These are phyloP conservation scores for Ophiosphaerella narmari DNA, from an alignment of 2,329 filamentous ascomycete species.

Conservation along the genomic window DNA sequence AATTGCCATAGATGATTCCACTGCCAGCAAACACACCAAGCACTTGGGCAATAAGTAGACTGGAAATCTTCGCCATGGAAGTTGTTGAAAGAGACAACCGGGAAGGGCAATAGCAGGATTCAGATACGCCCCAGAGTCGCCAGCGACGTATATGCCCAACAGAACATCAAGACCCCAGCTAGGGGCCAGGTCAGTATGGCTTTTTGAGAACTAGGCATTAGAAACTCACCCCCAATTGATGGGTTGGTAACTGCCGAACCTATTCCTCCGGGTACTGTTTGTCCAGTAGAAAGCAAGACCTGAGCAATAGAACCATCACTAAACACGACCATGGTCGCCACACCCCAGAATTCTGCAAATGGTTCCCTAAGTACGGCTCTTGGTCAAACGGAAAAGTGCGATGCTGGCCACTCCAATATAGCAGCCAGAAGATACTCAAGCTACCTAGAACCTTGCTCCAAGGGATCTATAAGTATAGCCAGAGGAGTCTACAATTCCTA, in stretches of 20 bases:
- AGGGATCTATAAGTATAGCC: too few species aligned
- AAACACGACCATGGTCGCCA: conserved; percentile 50
- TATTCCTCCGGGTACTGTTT: conserved; percentile 48
- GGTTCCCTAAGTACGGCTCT: conserved; percentile 40
- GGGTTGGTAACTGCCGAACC: conserved; percentile 50
- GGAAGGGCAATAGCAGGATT: conserved; percentile 69
- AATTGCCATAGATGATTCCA: conserved; percentile 51
- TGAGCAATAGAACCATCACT: conserved; percentile 53
- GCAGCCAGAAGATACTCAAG: too few species aligned
- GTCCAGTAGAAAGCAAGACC: conserved; percentile 45
- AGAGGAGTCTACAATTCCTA: too few species aligned
- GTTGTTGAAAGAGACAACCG: conserved; percentile 69
- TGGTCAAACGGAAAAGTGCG: too few species aligned
- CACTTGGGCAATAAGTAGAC: conserved; percentile 68
- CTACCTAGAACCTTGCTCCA: too few species aligned
- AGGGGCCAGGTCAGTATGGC: conserved; percentile 4
- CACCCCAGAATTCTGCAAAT: conserved; percentile 52
- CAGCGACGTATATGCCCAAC: conserved; percentile 65
- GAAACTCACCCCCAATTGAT: conserved; percentile 48
- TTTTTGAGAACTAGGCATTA: neutral
- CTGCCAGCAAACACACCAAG: conserved; percentile 68
- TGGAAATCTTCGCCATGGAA: conserved; percentile 72
- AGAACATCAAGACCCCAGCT: conserved; percentile 47
- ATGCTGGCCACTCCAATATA: too few species aligned
- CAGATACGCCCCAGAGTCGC: conserved; percentile 69